These are phyloP conservation scores for Hirschioporus abietinus DNA, from an alignment of 768 basidiomycete genomes.

Conservation along the genomic window DNA sequence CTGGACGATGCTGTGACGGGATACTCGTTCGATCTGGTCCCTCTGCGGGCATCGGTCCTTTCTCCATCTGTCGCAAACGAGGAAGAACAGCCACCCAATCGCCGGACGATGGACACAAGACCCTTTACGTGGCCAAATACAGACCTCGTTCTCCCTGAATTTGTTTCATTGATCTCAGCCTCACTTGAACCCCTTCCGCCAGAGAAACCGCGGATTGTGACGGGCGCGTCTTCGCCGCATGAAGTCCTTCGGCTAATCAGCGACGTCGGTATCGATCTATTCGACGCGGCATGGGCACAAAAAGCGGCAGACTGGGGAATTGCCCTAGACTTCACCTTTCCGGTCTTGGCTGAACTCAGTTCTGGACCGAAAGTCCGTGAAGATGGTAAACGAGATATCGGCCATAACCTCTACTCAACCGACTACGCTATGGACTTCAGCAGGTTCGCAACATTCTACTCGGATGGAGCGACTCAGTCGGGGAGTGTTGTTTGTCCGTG, in stretches of 20 bases:
- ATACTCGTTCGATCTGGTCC: conserved; percentile 65
- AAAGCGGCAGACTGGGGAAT: conserved; percentile 63
- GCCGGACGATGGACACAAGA: not conserved
- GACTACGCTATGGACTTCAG: conserved; percentile 58
- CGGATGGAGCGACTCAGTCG: conserved; percentile 25
- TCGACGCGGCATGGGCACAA: conserved; percentile 72
- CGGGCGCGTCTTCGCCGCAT: conserved; percentile 57
- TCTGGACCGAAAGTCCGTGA: conserved; percentile 6
- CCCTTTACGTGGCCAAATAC: not conserved
- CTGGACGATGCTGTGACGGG: conserved; percentile 69
- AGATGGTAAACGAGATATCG: conserved; percentile 41
- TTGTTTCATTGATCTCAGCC: conserved; percentile 43
- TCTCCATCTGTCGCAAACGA: not conserved
- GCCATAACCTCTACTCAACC: conserved; percentile 66
- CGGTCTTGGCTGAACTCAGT: conserved; percentile 17
- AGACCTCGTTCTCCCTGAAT: not conserved
- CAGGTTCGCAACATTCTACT: conserved; percentile 39
- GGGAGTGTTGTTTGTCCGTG: conserved; percentile 27
- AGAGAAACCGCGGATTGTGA: conserved; percentile 59
- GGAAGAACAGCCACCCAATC: not conserved
- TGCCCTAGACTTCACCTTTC: conserved; percentile 77
- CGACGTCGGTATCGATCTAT: conserved; percentile 66
- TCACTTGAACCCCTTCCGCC: conserved; percentile 53
- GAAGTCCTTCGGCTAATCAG: conserved; percentile 64
- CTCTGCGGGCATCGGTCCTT: conserved; percentile 33